Evolutionary conservation across 768 basidiomycete species (phyloP), one percentile per base, ranked within the genome.

Genomic region (Hygrophoropsis aurantiaca): DNA sequence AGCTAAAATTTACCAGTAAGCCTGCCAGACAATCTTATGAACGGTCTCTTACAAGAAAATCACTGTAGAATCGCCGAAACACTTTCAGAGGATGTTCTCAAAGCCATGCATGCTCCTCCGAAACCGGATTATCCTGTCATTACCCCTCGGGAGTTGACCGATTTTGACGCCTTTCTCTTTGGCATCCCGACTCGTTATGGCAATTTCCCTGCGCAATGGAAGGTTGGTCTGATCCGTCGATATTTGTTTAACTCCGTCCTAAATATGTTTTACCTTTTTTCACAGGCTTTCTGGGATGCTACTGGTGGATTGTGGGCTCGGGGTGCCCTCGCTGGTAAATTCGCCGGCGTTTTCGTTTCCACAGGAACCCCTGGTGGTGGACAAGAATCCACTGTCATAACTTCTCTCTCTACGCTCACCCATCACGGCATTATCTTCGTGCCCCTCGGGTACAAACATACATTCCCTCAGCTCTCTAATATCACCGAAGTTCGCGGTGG

Each of bases 111-210:
- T 50, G 89, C 88, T 3, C 79, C 84, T 8, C 65, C 84, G 20
- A 90, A 89, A 64, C 79, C 79, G 40, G 66, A 77, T 54, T 90
- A 90, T 65, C 89, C 90, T 3, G 58, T 88, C 54, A 71, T 90
- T 57, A 71, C 66, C 2, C 75, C 84, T 20, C 65, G 70, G 1
- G 70, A 75, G 5, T 74, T 95, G 42, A 53, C 68, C 16, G 47
- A 73, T 5, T 87, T 76, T 58, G 88, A 94, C 56, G 90, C 79
- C 5, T 83, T 79, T 75, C 54, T 94, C 53, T 74, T 90, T 42
- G 91, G 89, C 50, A 72, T 90, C 47, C 85, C 85, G 43, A 87
- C 87, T 21, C 85, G 91, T 57, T 94, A 79, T 68, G 91, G 91
- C 34, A 82, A 78, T 58, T 83, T 89, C 65, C 80, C 90, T 20